Base-by-base conservation (phyloP, 1,284 basidiomycete species). In the Malassezia globosa region DNA sequence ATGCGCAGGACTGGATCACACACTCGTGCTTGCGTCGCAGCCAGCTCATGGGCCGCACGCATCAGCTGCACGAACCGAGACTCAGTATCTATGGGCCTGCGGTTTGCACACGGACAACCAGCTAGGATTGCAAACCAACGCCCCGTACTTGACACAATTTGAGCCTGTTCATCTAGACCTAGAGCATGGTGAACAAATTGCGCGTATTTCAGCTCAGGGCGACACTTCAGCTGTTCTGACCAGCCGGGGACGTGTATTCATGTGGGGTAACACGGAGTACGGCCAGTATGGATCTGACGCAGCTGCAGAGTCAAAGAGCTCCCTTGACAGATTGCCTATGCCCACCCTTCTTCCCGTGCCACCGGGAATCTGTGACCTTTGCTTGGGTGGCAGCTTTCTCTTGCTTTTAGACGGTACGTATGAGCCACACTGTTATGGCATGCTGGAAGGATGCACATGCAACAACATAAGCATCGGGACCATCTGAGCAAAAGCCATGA, bases 261-360 rank as follows among this genome's bases (percentile, higher is more conserved):
- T 51, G 1, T 65, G 63, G 63, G 63, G 63, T 19, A 65, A 65
- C 38, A 52, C 48, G 19, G 63, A 65, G 42, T 65, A 65, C 37
- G 60, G 59, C 13, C 63, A 64, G 29, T 33, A 42, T 4, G 37
- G 61, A 14, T 18, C 13, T 19, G 10, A 31, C 3, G 16, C 4
- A 5, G 5, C 29, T 11, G 44, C 33, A 14, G n/a, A n/a, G n/a
- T n/a, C n/a, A n/a, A n/a, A n/a, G n/a, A n/a, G n/a, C n/a, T n/a
- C n/a, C n/a, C n/a, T n/a, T n/a, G 50, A 52, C 27, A 43, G 41
- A 31, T 22, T 46, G 16, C 25, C 16, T 7, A 19, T 23, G 7
- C 49, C 49, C 16, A 21, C 37, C 19, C 34, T 29, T 8, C 25
- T 19, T 22, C 33, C 37, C 0, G 10, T 41, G 4, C 25, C 16